phyloP scores from a whole-genome alignment of 2,329 filamentous ascomycete genomes.

The Shiraia sp. region DNA sequence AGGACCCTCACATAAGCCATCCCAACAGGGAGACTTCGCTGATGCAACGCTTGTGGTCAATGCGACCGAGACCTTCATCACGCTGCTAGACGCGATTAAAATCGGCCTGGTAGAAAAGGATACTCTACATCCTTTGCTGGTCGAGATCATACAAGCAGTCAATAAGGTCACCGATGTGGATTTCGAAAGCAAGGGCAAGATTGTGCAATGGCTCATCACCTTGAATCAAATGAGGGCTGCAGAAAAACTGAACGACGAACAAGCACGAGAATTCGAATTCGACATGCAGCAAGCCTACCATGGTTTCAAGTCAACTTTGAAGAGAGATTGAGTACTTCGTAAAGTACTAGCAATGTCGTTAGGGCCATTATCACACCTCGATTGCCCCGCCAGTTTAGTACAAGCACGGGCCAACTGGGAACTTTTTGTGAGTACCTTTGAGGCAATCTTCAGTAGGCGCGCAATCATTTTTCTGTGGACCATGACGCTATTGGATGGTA shows the following conservation, averaged over 20 bases:
- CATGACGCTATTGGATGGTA: conserved; percentile 38
- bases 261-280: conserved; percentile 85
- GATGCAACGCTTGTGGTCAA: conserved; percentile 76
- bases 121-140: conserved; percentile 90
- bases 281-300: conserved; percentile 95
- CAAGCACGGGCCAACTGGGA: conserved; percentile 20
- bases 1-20: conserved; percentile 51
- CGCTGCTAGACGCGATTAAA: conserved; percentile 91
- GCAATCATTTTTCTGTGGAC: not conserved
- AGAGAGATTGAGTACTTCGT: conserved; percentile 31
- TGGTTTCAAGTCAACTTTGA: conserved; percentile 82
- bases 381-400: not conserved
- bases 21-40: conserved; percentile 46
- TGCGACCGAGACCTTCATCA: conserved; percentile 98
- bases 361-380: conserved; percentile 1
- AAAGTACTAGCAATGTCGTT: no score
- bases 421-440: conserved; percentile 12
- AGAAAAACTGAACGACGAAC: conserved; percentile 84
- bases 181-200: conserved; percentile 94
- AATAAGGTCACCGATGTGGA: conserved; percentile 96
- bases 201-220: conserved; percentile 96
- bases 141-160: conserved; percentile 94
- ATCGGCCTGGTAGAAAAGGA: conserved; percentile 93
- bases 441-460: not conserved
- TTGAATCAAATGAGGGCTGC: conserved; percentile 97